Evolutionary conservation across 495 filamentous ascomycete genomes (phyloP).

Genomic region (Hypoxylon lenormandii): DNA sequence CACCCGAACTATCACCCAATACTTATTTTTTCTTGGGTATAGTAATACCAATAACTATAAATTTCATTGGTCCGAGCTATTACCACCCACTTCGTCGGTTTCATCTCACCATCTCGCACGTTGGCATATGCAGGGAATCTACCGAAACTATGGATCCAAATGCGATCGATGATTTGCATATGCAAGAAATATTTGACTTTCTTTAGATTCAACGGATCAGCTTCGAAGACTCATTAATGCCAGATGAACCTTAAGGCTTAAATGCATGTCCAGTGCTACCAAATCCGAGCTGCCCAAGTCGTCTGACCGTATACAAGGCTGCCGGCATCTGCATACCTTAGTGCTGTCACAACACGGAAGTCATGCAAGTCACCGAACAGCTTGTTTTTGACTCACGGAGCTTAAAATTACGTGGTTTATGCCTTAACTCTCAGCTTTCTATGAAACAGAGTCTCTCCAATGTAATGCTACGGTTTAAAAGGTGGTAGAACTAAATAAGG

Average conservation of each 20-base stretch:
- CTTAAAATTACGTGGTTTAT: neutral
- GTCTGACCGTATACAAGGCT: slow-evolving; percentile 14
- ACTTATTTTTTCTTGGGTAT: no score
- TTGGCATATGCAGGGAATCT: neutral
- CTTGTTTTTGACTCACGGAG: neutral
- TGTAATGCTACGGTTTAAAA: no score
- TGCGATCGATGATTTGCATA: slow-evolving; percentile 7
- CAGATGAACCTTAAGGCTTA: slow-evolving; percentile 5
- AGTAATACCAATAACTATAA: no score
- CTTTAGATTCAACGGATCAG: no score
- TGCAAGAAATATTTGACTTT: slow-evolving; percentile 8
- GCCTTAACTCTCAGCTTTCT: no score
- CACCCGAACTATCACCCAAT: no score
- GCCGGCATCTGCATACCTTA: slow-evolving; percentile 16
- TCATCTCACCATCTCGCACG: neutral
- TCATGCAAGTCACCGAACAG: slow-evolving; percentile 3
- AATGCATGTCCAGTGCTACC: slow-evolving; percentile 12
- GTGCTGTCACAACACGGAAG: neutral
- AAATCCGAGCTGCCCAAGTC: neutral
- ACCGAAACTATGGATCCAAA: slow-evolving; percentile 4
- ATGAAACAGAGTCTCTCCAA: no score
- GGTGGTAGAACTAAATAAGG: no score
- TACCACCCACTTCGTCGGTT: neutral
- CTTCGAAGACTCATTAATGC: neutral
- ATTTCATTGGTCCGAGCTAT: no score